A percentile compares a stretch with the other conserved stretches of the same genome.
Conservation (phyloP, 768 basidiomycete genomes). For the Leccinum rimulosum region DNA sequence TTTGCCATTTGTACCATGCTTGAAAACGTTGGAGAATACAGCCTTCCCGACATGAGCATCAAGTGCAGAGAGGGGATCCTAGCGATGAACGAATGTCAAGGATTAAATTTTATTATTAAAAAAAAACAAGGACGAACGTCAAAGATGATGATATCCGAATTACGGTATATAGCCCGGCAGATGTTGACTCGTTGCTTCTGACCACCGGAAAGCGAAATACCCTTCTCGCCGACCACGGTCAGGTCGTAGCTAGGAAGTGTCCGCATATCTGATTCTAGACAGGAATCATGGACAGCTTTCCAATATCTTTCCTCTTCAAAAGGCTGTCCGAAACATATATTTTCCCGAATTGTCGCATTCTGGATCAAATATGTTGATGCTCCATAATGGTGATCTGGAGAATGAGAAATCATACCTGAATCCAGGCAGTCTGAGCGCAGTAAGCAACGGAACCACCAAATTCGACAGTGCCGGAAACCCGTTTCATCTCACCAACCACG, state of each 20-base stretch:
- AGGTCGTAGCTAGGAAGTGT: conserved; percentile 29
- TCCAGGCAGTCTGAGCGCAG: conserved; percentile 89
- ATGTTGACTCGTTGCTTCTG: conserved; percentile 28
- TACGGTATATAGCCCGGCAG: conserved; percentile 4
- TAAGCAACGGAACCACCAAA: conserved; percentile 81
- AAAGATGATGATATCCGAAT: conserved; percentile 6
- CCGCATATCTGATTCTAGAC: conserved; percentile 76
- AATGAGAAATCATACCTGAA: conserved; percentile 48
- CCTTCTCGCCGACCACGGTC: conserved; percentile 43
- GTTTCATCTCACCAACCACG: conserved; percentile 81
- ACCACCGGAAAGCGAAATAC: conserved; percentile 86
- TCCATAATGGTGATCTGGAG: background rate
- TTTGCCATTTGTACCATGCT: conserved; percentile 58
- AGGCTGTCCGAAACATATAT: conserved; percentile 82
- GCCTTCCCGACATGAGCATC: conserved; percentile 91
- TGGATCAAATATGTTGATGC: conserved; percentile 21
- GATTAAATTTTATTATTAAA: background rate
- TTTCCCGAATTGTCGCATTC: conserved; percentile 86
- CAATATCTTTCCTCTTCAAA: conserved; percentile 82
- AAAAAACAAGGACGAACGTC: background rate
- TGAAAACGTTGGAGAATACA: conserved; percentile 82
- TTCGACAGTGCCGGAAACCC: conserved; percentile 57
- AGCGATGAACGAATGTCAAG: background rate
- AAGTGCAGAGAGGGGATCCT: conserved; percentile 83
- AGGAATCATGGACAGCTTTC: conserved; percentile 75